Base-by-base conservation (phyloP, 805 yeast species). In the Candida nemodendra region DNA sequence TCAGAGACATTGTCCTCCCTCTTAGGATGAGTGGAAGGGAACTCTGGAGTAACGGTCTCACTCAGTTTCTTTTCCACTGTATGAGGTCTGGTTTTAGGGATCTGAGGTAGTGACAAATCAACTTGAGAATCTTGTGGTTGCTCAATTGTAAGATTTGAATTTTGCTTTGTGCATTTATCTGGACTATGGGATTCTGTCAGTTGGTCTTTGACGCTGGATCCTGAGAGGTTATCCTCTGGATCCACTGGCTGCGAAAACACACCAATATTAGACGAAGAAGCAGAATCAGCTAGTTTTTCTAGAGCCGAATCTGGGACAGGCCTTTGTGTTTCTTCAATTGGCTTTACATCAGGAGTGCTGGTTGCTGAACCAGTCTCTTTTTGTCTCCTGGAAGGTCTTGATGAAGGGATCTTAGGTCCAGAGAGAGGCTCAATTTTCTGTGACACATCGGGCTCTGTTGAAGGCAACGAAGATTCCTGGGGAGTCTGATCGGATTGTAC, bases 11-110 rank as follows among this genome's bases (percentile, higher is more conserved):
- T 39, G 3, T 17, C 37, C 19, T 25, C 32, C 11, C 24, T 18
- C 27, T 30, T 34, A 18, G 55, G 54, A 31, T 55, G 41, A 13
- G 41, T 23, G 3, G 41, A 30, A 19, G 54, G 54, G 6, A 47
- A 8, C 4, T n/a, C 26, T 1, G 56, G 59, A 19, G n/a, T 22
- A 13, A 41, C 39, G 13, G 27, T 9, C 18, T 17, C 7, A n/a
- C 23, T 21, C 24, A 21, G 7, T 8, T 21, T 21, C 24, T 21
- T 21, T 21, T 21, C 24, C 11, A 21, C 7, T 21, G 24, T 21
- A 21, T 21, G 24, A 11, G 24, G 24, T 21, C 24, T 21, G 12
- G 16, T 12, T 15, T 28, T 11, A 15, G 31, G 31, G 16, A 12
- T 28, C 18, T 6, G 8, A 14, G 15, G 31, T n/a, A n/a, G n/a